Conservation (phyloP, 805 yeast genomes). For the Torulaspora franciscae region DNA sequence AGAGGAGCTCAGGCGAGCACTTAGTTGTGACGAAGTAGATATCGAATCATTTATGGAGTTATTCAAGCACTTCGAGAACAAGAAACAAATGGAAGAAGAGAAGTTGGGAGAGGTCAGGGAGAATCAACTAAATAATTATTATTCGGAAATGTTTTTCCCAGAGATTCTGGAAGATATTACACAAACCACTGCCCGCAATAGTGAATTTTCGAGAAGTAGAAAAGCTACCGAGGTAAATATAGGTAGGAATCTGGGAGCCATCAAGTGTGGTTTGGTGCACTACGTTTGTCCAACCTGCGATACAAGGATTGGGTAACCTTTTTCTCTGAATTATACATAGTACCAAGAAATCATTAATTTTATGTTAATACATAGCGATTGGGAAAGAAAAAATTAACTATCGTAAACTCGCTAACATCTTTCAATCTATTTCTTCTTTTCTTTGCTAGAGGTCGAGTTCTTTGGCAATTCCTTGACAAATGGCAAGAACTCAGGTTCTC, state of each 20-base stretch:
- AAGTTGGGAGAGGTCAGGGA: slow-evolving; percentile 36
- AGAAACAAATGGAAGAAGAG: slow-evolving; percentile 34
- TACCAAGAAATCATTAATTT: not conserved
- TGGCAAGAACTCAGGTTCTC: slow-evolving; percentile 96
- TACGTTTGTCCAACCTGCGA: slow-evolving; percentile 3
- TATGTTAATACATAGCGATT: slow-evolving; percentile 1
- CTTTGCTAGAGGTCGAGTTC: slow-evolving; percentile 78
- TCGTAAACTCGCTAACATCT: not conserved
- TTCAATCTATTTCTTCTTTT: slow-evolving; percentile 36
- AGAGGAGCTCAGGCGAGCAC: slow-evolving; percentile 37
- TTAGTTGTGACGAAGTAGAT: slow-evolving; percentile 38
- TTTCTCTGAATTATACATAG: not conserved
- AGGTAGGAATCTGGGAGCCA: slow-evolving; percentile 14
- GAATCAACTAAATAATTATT: slow-evolving; percentile 38
- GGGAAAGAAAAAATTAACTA: slow-evolving; percentile 1
- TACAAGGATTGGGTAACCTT: not conserved
- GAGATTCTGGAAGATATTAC: slow-evolving; percentile 12
- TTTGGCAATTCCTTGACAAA: slow-evolving; percentile 87
- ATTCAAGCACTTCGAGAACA: slow-evolving; percentile 37
- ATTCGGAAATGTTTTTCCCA: slow-evolving; percentile 23
- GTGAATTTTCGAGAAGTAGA: slow-evolving; percentile 20
- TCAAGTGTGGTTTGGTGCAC: slow-evolving; percentile 6
- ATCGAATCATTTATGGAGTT: slow-evolving; percentile 36
- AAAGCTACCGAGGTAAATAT: slow-evolving; percentile 21
- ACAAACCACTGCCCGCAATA: slow-evolving; percentile 3